Percentiles rank a stretch among this genome's conserved stretches.
Evolutionary conservation across 148 eudicot genomes (phyloP).

Genomic region (Vaccinium corymbosum): DNA sequence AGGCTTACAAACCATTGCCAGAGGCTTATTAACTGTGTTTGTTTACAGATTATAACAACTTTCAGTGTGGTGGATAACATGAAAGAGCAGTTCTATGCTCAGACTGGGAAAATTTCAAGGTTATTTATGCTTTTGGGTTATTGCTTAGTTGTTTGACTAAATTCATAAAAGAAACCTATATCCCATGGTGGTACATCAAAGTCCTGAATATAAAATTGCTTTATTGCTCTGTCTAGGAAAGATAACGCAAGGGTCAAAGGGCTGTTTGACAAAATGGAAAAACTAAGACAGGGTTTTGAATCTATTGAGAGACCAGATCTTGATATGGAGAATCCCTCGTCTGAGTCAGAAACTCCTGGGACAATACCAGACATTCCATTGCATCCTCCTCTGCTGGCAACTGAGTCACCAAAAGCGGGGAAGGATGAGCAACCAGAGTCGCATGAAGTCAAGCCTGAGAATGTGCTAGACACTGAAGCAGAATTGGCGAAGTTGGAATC

Average conservation of each 20-base stretch:
- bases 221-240: constrained; percentile 44
- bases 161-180: neutral
- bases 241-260: constrained; percentile 61
- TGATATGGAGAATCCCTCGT: constrained; percentile 61
- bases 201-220: neutral
- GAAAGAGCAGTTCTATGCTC: constrained; percentile 78
- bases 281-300: constrained; percentile 70
- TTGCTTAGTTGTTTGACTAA: neutral
- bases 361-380: constrained; percentile 36
- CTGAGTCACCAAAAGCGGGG: constrained; percentile 25
- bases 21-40: constrained; percentile 10
- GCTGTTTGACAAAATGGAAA: constrained; percentile 70
- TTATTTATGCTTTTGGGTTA: constrained; percentile 18
- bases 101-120: constrained; percentile 66
- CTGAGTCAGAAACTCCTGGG: constrained; percentile 40
- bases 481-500: constrained; percentile 82
- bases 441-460: constrained; percentile 33
- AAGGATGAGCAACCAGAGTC: constrained; percentile 27
- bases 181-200: neutral
- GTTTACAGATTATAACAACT: constrained; percentile 74
- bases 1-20: neutral
- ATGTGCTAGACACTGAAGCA: constrained; percentile 66
- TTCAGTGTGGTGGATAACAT: constrained; percentile 97
- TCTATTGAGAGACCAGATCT: constrained; percentile 70
- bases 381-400: constrained; percentile 17